Evolutionary conservation across 2,329 filamentous ascomycete species (phyloP).

Genomic region (Colletotrichum aenigma): DNA sequence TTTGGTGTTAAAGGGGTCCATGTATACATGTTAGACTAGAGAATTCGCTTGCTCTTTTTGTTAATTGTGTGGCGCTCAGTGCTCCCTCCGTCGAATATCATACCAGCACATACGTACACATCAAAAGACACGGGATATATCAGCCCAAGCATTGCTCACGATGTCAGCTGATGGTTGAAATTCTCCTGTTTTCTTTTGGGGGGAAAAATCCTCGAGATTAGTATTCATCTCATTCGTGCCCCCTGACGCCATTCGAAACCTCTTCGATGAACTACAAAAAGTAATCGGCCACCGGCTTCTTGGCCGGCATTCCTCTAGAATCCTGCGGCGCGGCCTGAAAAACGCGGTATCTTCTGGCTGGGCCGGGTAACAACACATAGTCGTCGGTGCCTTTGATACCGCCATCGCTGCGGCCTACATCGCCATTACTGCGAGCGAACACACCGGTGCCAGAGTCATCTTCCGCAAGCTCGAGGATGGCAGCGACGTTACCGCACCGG

Average conservation of each 20-base stretch:
- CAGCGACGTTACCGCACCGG: conserved; percentile 92
- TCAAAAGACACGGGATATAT: neutral
- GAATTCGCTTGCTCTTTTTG: neutral
- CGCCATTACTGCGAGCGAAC: conserved; percentile 74
- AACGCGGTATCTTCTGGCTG: conserved; percentile 88
- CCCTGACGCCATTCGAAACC: neutral
- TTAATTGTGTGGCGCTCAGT: neutral
- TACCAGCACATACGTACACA: neutral
- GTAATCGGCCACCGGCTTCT: conserved; percentile 97
- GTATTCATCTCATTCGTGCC: neutral
- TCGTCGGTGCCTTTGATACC: conserved; percentile 35
- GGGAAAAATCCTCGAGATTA: neutral
- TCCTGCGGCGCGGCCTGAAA: conserved; percentile 98
- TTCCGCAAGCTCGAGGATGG: conserved; percentile 90
- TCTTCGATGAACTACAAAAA: conserved; percentile 64
- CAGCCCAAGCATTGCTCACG: neutral
- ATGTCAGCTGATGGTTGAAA: neutral
- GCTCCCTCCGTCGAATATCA: neutral
- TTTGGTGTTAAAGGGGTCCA: neutral
- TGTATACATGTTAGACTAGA: neutral
- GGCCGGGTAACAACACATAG: conserved; percentile 55
- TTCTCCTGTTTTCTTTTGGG: neutral
- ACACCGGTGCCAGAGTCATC: conserved; percentile 77
- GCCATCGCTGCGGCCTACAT: conserved; percentile 63
- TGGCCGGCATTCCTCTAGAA: conserved; percentile 95